Evolutionary conservation across 495 filamentous ascomycete genomes (phyloP), one percentile per base, ranked within the genome.

Genomic region (Durotheca rogersii): DNA sequence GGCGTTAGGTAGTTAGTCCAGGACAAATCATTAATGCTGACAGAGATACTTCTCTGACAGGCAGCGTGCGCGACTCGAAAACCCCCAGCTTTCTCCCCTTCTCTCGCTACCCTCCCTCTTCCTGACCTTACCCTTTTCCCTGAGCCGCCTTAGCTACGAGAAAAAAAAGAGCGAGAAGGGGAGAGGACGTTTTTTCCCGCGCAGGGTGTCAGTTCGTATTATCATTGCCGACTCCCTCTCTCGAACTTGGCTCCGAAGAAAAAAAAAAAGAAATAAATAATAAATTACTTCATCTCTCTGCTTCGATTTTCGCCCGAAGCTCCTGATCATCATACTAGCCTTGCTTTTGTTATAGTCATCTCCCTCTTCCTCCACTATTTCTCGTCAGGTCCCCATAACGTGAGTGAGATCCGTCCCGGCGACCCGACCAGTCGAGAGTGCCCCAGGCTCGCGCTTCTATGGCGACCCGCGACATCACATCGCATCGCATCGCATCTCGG

Each of bases 331-430:
- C n/a, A 14, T 9, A 11, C 9, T 32, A 29, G 21, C 25, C 23
- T 35, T 47, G 11, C 25, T 19, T 47, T 27, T 46, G 36, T 43
- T 42, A 41, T 12, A 38, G 19, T 46, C 17, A 36, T 14, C 32
- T 44, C 10, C 38, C 10, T 44, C 18, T 19, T 44, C 38, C 46
- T 48, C 29, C 23, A 27, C 23, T 27, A 27, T 35, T 43, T 41
- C 38, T 45, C 31, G 31, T 35, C 29, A 50, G 53, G 36, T 35
- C 32, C 52, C 48, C 25, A 50, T 53, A 62, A 57, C 59, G 62
- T 66, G 62, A 66, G 62, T 66, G 56, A 58, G 56, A 60, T 63
- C 53, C 51, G 53, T 58, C 44, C 54, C 53, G 49, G 49, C 60
- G 62, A 55, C 47, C 51, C 53, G 62, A 59, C 45, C 47, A 48